A percentile compares a stretch with the other conserved stretches of the same genome.
Conservation (phyloP, 768 basidiomycete species). For the Suillus spraguei region DNA sequence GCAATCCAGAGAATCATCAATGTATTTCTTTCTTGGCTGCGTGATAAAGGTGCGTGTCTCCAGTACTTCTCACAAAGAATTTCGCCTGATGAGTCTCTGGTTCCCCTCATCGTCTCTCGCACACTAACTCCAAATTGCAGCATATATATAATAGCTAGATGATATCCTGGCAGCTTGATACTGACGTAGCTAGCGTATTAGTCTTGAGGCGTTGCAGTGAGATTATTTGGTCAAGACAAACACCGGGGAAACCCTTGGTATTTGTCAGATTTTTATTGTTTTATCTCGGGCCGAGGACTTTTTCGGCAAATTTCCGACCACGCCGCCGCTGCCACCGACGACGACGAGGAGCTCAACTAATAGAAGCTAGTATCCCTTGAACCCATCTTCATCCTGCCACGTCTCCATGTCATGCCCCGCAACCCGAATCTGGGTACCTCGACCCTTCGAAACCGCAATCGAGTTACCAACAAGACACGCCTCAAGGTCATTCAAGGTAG, state of each 20-base stretch:
- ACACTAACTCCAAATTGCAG: neutral
- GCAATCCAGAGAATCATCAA: constrained; percentile 1
- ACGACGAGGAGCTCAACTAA: constrained; percentile 39
- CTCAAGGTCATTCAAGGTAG: constrained; percentile 82
- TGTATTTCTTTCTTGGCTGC: constrained; percentile 4
- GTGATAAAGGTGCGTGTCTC: constrained; percentile 3
- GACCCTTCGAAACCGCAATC: constrained; percentile 83
- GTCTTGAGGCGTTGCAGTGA: constrained; percentile 12
- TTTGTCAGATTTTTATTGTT: constrained; percentile 34
- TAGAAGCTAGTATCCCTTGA: constrained; percentile 35
- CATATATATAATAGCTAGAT: constrained; percentile 15
- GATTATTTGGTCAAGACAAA: constrained; percentile 31
- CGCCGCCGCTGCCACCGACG: constrained; percentile 58
- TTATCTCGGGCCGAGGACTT: constrained; percentile 59
- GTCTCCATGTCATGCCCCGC: constrained; percentile 87
- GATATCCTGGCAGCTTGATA: constrained; percentile 14
- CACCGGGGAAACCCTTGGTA: constrained; percentile 30
- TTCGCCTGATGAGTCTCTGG: neutral
- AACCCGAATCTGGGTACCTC: constrained; percentile 76
- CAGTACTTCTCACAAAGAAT: neutral
- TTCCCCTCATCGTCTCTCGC: neutral
- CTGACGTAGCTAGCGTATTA: constrained; percentile 27
- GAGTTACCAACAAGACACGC: constrained; percentile 91
- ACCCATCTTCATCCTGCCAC: constrained; percentile 39
- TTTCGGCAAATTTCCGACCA: constrained; percentile 66